A percentile compares a stretch with the other conserved stretches of the same genome.
Conservation (phyloP, 1,139 yeast genomes). For the Nakaseomyces glabratus region DNA sequence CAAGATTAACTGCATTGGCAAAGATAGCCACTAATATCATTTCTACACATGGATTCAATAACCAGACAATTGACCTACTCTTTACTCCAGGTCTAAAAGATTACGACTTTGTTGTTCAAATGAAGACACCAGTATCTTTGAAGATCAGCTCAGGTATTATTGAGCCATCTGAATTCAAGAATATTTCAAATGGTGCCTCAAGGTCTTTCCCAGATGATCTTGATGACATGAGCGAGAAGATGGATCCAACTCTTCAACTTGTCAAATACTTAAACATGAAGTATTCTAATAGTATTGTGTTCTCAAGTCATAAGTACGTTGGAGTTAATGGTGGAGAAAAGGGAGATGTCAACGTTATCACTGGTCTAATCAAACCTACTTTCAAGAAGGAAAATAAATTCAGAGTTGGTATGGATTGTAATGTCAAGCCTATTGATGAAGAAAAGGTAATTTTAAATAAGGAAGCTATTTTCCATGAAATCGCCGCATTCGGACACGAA, state of each 20-base stretch:
- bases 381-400: constrained; percentile 49
- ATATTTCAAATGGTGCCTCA: constrained; percentile 37
- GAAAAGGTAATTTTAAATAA: constrained; percentile 58
- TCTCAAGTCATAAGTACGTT: constrained; percentile 50
- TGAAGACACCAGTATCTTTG: constrained; percentile 41
- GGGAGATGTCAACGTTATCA: constrained; percentile 43
- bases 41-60: constrained; percentile 38
- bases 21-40: constrained; percentile 59
- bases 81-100: constrained; percentile 79
- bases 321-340: constrained; percentile 41
- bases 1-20: constrained; percentile 80
- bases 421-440: constrained; percentile 54
- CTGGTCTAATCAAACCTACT: constrained; percentile 74
- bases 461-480: constrained; percentile 66
- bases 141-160: constrained; percentile 47
- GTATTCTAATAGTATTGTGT: constrained; percentile 44
- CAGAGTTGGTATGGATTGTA: constrained; percentile 71
- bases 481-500: constrained; percentile 53
- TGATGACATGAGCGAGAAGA: constrained; percentile 32
- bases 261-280: constrained; percentile 49
- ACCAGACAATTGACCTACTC: constrained; percentile 43
- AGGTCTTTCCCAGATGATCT: constrained; percentile 29
- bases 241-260: constrained; percentile 50
- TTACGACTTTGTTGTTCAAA: constrained; percentile 66
- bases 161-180: constrained; percentile 52